Evolutionary conservation across 2,329 filamentous ascomycete species (phyloP), one percentile per base, ranked within the genome.

Genomic region (Epichloe brachyelytri): DNA sequence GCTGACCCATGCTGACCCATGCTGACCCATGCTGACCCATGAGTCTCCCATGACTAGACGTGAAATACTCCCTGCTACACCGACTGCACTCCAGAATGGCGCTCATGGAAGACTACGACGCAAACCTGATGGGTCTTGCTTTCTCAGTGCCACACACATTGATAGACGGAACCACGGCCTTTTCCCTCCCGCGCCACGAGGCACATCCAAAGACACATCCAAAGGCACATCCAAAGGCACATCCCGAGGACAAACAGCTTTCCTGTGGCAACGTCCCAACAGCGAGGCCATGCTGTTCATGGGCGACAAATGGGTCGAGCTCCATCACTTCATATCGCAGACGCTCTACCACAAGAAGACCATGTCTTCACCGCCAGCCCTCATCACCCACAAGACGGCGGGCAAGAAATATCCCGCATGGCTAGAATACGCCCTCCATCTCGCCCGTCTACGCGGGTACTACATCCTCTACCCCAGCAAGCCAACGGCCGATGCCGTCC

Each of bases 201-300:
- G 44, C 30, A 56, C 43, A 46, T 58, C 50, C 59, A 26, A 7
- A 26, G 22, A 2, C 22, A 22, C 22, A 26, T 26, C 22, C 22
- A 26, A 26, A 7, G 44, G 43, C 30, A 56, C 22, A 26, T 26
- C 22, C 22, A 20, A 19, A 7, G 44, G 44, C 30, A 56, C 41
- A 46, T 58, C 50, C 59, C 26, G 26, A 30, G 66, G 30, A 59
- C 65, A 5, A 47, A 76, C 78, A 0, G 74, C 85, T 0, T 94
- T 95, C 60, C 71, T 95, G 8, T 95, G 89, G 83, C 86, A 95
- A 66, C 80, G 83, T 2, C 90, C 91, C 5, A 86, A 82, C 56
- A 87, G 84, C 61, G 85, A 93, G 56, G 90, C 91, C 1, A 79
- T 83, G 11, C 73, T 98, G 10, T 84, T 91, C 63, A 82, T 93